Conservation (phyloP, 176 grass and related monocot genomes). For the Carex pumila region DNA sequence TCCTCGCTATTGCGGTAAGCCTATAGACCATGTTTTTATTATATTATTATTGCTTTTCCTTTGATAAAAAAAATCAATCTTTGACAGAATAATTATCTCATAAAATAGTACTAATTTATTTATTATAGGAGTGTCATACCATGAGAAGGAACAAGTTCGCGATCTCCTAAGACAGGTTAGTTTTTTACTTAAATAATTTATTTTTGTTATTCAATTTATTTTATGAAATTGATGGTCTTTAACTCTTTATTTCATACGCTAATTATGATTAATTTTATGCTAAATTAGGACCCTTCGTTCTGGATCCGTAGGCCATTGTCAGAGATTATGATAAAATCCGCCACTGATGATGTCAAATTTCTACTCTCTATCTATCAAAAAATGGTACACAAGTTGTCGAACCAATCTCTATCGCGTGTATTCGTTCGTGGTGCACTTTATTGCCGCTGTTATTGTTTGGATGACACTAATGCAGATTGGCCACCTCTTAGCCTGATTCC, state of each 20-base stretch:
- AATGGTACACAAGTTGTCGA: slow-evolving; percentile 71
- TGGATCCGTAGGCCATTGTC: slow-evolving; percentile 76
- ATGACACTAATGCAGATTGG: slow-evolving; percentile 71
- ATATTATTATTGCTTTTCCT: not conserved
- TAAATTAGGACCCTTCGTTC: slow-evolving; percentile 61
- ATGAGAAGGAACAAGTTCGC: slow-evolving; percentile 97
- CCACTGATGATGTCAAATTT: slow-evolving; percentile 83
- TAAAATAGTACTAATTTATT: not conserved
- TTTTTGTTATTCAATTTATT: not conserved
- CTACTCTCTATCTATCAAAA: slow-evolving; percentile 67
- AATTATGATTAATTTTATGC: not conserved
- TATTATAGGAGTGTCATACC: slow-evolving; percentile 70
- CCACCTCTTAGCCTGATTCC: slow-evolving; percentile 48
- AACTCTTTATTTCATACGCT: not conserved
- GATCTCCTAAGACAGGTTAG: slow-evolving; percentile 79
- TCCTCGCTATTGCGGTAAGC: slow-evolving; percentile 66
- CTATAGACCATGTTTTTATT: not conserved
- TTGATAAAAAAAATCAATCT: not conserved
- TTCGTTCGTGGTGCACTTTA: slow-evolving; percentile 63
- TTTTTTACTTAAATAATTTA: slow-evolving; percentile 19
- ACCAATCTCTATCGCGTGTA: slow-evolving; percentile 58
- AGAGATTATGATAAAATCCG: slow-evolving; percentile 81
- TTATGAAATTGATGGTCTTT: not conserved
- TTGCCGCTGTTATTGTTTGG: slow-evolving; percentile 71
- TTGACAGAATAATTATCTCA: not conserved